Conservation (phyloP, 345 rosid species). For the Populus ilicifolia region DNA sequence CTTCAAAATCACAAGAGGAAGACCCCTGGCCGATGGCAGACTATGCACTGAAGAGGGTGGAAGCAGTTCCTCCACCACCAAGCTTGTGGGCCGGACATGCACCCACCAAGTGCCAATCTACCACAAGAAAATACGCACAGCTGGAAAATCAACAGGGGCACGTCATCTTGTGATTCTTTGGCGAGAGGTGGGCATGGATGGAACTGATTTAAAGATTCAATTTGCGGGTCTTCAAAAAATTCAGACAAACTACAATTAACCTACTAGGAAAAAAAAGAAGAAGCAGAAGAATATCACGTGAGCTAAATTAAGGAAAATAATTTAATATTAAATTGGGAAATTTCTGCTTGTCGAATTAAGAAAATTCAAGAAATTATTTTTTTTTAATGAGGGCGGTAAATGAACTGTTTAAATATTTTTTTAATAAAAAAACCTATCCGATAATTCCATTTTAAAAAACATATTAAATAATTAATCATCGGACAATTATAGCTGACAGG, state of each 20-base stretch:
- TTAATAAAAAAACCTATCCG: too few relatives aligned
- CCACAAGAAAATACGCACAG: constrained; percentile 19
- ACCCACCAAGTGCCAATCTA: constrained; percentile 7
- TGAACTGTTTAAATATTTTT: too few relatives aligned
- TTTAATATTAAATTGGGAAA: too few relatives aligned
- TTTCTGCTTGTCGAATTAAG: too few relatives aligned
- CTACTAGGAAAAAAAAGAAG: background rate
- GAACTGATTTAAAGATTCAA: constrained; percentile 1
- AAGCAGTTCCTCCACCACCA: constrained; percentile 1
- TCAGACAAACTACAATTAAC: background rate
- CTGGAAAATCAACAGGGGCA: background rate
- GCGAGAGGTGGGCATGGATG: constrained; percentile 7
- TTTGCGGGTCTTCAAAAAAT: background rate
- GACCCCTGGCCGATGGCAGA: constrained; percentile 1
- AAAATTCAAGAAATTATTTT: too few relatives aligned
- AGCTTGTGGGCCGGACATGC: constrained; percentile 1
- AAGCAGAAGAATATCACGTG: too few relatives aligned
- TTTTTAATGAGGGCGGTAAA: too few relatives aligned
- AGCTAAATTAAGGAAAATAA: too few relatives aligned
- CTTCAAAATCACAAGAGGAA: too few relatives aligned
- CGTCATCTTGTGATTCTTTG: background rate
- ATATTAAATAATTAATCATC: too few relatives aligned
- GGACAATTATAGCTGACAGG: too few relatives aligned
- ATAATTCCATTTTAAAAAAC: too few relatives aligned
- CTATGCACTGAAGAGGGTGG: constrained; percentile 9